Percentiles rank a stretch among this genome's conserved stretches.
Conservation (phyloP, 805 yeast species). For the Candida krabiensis region DNA sequence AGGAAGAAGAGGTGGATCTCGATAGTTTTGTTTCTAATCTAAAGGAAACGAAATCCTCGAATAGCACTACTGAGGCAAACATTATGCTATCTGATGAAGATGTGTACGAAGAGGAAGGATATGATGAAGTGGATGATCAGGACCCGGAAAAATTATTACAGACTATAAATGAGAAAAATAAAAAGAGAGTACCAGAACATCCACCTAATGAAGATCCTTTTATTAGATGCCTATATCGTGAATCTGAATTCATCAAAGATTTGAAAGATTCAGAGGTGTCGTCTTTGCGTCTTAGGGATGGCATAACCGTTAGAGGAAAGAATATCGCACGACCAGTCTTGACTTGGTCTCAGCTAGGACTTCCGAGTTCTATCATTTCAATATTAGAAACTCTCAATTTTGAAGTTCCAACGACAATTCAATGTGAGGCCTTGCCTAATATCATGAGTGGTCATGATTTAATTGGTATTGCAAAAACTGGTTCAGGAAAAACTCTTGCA, state of each 20-base stretch:
- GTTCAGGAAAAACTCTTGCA: constrained; percentile 93
- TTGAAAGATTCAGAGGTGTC: constrained; percentile 57
- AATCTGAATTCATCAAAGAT: constrained; percentile 50
- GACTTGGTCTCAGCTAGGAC: constrained; percentile 80
- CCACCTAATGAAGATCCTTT: constrained; percentile 52
- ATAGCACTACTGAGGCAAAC: not conserved
- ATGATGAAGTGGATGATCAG: constrained; percentile 13
- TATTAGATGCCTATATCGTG: constrained; percentile 60
- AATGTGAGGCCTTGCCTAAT: constrained; percentile 86
- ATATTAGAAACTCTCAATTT: constrained; percentile 55
- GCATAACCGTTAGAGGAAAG: constrained; percentile 64
- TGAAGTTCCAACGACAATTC: constrained; percentile 78
- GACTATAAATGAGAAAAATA: constrained; percentile 44
- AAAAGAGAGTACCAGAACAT: constrained; percentile 50
- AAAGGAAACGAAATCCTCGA: constrained; percentile 1
- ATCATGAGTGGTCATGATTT: constrained; percentile 88
- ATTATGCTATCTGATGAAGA: constrained; percentile 21
- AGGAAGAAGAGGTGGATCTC: constrained; percentile 27
- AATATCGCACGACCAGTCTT: constrained; percentile 63
- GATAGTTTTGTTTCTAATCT: constrained; percentile 12
- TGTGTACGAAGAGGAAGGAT: constrained; percentile 34
- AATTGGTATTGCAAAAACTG: constrained; percentile 94
- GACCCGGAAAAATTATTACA: constrained; percentile 38
- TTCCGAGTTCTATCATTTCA: constrained; percentile 58
- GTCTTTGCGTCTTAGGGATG: constrained; percentile 55